Evolutionary conservation across 1,284 basidiomycete genomes (phyloP).

Genomic region (Afroboletus lepidellus): DNA sequence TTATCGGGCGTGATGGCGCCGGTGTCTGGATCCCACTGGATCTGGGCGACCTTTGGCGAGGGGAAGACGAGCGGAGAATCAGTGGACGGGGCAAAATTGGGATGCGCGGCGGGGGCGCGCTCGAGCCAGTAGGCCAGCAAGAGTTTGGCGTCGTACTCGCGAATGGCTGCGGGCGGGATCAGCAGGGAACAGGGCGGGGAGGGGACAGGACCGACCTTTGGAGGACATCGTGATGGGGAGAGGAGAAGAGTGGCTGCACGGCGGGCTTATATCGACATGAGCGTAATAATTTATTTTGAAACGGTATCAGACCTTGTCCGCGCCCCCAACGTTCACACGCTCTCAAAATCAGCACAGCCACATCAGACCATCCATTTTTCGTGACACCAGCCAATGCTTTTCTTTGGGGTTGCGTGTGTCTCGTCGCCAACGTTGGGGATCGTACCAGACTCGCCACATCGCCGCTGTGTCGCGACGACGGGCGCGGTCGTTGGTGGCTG

Average conservation of each 20-base stretch:
- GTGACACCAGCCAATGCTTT: not conserved
- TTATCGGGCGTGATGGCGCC: constrained; percentile 79
- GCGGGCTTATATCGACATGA: constrained; percentile 21
- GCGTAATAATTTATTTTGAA: constrained; percentile 24
- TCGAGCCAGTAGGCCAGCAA: constrained; percentile 92
- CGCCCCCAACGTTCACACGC: constrained; percentile 33
- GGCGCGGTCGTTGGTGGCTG: not conserved
- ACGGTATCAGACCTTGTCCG: constrained; percentile 28
- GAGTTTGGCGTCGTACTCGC: constrained; percentile 94
- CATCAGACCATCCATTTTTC: constrained; percentile 17
- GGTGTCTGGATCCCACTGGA: constrained; percentile 85
- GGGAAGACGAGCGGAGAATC: constrained; percentile 65
- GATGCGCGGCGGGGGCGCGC: constrained; percentile 68
- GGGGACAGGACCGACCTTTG: constrained; percentile 39
- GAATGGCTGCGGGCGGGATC: constrained; percentile 60
- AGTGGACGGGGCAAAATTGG: constrained; percentile 39
- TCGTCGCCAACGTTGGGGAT: not conserved
- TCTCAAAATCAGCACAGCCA: constrained; percentile 31
- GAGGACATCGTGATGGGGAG: constrained; percentile 44
- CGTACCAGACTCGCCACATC: too few species aligned
- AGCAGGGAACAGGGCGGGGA: not conserved
- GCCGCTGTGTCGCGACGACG: too few species aligned
- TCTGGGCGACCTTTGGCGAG: constrained; percentile 73
- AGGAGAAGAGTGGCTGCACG: constrained; percentile 2
- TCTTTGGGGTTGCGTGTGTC: not conserved